Base-by-base conservation (phyloP, 306 rosid genomes). In the Casuarina glauca region DNA sequence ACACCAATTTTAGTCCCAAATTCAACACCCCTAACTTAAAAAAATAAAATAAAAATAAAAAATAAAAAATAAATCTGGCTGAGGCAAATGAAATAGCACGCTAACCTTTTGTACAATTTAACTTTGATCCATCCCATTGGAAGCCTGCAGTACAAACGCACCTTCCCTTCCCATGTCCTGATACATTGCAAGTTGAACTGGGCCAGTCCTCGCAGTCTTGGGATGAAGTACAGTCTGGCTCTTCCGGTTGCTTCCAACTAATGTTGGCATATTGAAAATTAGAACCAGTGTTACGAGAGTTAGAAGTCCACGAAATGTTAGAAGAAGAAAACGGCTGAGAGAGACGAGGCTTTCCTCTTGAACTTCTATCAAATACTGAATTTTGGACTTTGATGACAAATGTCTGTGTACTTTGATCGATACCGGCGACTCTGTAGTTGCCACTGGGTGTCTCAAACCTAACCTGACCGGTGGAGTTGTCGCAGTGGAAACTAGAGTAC, bases 81-180 rank as follows among this genome's bases (percentile, higher is more conserved):
- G 32, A n/a, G n/a, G n/a, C n/a, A n/a, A n/a, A n/a, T n/a, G n/a
- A n/a, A n/a, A n/a, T n/a, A n/a, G n/a, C n/a, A n/a, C n/a, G 32
- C 55, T 20, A 44, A 84, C 78, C 87, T 78, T 8, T 4, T 1
- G 4, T 60, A n/a, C 94, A 87, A 4, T 1, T 66, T 35, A 78
- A 53, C 50, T 1, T 70, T 20, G 8, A 4, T 74, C 20, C 8
- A 64, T 74, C 32, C 91, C 94, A 87, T 0, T 0, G 0, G 36
- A 78, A 83, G 10, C 76, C 66, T 53, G 69, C 6, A 32, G 68
- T 15, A 16, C 91, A 90, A 38, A 20, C 71, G 72, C 90, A 87
- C 53, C 84, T 86, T 4, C 16, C 19, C 16, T 1, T 4, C 43
- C 80, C 87, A 38, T 67, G 75, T 1, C 0, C 3, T 32, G 76